Evolutionary conservation across 805 yeast species (phyloP), one percentile per base, ranked within the genome.

Genomic region (Wickerhamiella bombiphila): DNA sequence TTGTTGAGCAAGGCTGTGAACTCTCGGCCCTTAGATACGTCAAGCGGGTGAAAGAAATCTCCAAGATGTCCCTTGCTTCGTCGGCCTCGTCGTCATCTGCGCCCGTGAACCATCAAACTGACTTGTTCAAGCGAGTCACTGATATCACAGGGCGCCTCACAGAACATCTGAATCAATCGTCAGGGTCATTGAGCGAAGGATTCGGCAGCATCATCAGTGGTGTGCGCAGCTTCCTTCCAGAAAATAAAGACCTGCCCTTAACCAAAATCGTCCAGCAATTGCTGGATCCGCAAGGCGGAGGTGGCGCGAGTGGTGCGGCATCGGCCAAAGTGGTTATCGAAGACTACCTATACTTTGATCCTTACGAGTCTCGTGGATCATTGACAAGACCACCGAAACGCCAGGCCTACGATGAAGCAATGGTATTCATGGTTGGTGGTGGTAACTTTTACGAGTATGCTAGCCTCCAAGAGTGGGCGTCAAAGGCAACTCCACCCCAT

Each of bases 391-490:
- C 86, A 26, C 96, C 96, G 28, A 79, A 74, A 56, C 73, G 94
- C 53, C 80, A 77, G 47, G 64, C 76, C 8, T 83, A 81, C 56
- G 74, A 74, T 42, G 91, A 83, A 47, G 74, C 93, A 1, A 63
- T 82, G 35, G 94, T 91, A 16, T 91, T 91, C 57, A 82, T 86
- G 37, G 86, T 91, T 39, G 99, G 98, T 19, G 98, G 98, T 25
- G 97, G 97, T 34, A 86, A 82, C 58, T 91, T 85, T 55, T 62
- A 81, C 44, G 99, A 91, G 61, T 91, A 88, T 55, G 93, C 86
- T 42, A 88, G 88, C 53, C 68, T 91, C 52, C 93, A 82, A 57
- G 94, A 86, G 57, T 86, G 94, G 93, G 39, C 45, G 21, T 46
- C 47, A 16, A 72, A 74, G 0, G 56, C 43, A 7, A 48, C 63